These are phyloP conservation scores for Myriangium duriaei DNA, from an alignment of 2,329 filamentous ascomycete genomes.

Conservation along the genomic window DNA sequence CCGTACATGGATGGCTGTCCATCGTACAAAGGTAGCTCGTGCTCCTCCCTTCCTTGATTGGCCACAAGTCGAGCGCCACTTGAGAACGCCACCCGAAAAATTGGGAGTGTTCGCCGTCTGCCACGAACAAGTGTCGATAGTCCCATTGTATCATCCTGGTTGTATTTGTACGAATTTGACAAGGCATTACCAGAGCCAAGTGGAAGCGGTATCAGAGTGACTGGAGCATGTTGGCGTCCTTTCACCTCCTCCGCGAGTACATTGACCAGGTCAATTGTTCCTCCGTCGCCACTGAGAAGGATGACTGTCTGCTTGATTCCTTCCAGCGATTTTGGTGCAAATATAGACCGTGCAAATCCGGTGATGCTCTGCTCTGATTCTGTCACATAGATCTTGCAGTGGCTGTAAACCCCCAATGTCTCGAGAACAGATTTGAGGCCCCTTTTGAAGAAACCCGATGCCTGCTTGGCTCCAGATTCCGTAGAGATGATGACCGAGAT, in stretches of 20 bases:
- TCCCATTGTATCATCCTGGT: slow-evolving; percentile 28
- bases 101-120: slow-evolving; percentile 26
- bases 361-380: slow-evolving; percentile 48
- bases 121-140: slow-evolving; percentile 27
- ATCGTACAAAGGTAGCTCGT: slow-evolving; percentile 19
- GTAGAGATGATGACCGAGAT: slow-evolving; percentile 34
- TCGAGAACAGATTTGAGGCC: slow-evolving; percentile 31
- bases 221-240: slow-evolving; percentile 30
- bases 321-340: slow-evolving; percentile 38
- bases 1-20: slow-evolving; percentile 41
- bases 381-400: slow-evolving; percentile 44
- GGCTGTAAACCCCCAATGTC: slow-evolving; percentile 25
- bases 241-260: slow-evolving; percentile 33
- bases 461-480: slow-evolving; percentile 31
- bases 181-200: slow-evolving; percentile 40
- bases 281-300: slow-evolving; percentile 79
- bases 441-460: slow-evolving; percentile 26
- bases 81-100: slow-evolving; percentile 34
- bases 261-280: slow-evolving; percentile 72
- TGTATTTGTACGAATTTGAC: slow-evolving; percentile 31
- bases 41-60: slow-evolving; percentile 33
- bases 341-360: slow-evolving; percentile 43
- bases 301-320: slow-evolving; percentile 50
- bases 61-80: slow-evolving; percentile 29
- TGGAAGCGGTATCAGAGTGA: slow-evolving; percentile 44